Evolutionary conservation across 257 asterid genomes (phyloP), one percentile per base, ranked within the genome.

Genomic region (Nicotiana sylvestris): DNA sequence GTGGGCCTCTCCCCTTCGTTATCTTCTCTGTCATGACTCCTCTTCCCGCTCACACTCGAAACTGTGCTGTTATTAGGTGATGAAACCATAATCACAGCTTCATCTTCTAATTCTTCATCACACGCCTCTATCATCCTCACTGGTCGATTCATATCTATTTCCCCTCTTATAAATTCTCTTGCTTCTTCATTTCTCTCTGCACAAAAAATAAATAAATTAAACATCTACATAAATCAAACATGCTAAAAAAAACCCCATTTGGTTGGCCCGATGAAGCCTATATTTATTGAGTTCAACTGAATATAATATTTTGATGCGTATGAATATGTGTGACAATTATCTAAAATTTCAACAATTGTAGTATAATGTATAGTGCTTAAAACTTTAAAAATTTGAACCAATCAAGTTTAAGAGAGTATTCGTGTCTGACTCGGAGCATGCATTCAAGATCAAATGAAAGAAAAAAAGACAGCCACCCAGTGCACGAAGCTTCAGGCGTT

Each of bases 61-160:
- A 92, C 98, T 0, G 98, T 94, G 83, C 99, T 96, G 91, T 90
- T 93, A 4, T 90, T 94, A 4, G 99, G 98, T 4, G 98, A 94
- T 2, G 98, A 96, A 58, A 86, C 94, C 84, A 86, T 94, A 84
- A 90, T 87, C 88, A 85, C 86, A 17, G 90, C 93, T 49, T 74
- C 15, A 49, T 74, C 76, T 66, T 66, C 77, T 68, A 33, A 25
- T 17, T 69, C 79, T 0, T 74, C 80, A 8, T 92, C 97, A 1
- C 94, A 25, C 88, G 37, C 86, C 4, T 89, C 94, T 21, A 80
- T 70, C 81, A 77, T 87, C 0, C 89, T 76, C 3, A 88, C 83
- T 35, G 98, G 91, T 11, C 86, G 88, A 83, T 96, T 96, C 87
- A 96, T 86, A 53, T 96, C 99, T 80, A 96, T 90, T 37, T 95